Evolutionary conservation across 208 protist genomes (phyloP), one percentile per base, ranked within the genome.

Genomic region (Trypanosoma theileri): DNA sequence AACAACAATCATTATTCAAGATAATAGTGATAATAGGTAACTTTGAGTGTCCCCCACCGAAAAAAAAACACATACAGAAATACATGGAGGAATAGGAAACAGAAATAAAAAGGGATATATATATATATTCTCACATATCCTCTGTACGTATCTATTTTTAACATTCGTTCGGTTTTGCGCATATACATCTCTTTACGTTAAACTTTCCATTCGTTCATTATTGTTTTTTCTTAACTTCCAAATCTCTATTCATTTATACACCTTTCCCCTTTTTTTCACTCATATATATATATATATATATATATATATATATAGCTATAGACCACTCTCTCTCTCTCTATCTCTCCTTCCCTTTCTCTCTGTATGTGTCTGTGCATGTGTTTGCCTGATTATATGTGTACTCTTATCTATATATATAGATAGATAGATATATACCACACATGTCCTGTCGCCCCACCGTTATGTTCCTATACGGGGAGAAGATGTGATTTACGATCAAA

Each of bases 1-100:
- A 45, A 50, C 35, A 26, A 59, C 16, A 59, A 69, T 57, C 55
- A 35, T 67, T 46, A 35, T 59, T 40, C 4, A 48, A 51, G 14
- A 48, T 48, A 48, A 48, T 48, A 48, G 9, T 48, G 11, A 48
- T 11, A 48, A 11, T 11, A 11, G 16, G 11, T 48, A 48, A 17
- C 9, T 48, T n/a, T 3, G 44, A 2, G n/a, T n/a, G n/a, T n/a
- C n/a, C n/a, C n/a, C n/a, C 10, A 17, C 2, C 16, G 10, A 1
- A 48, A 48, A 48, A 48, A 48, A 48, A 48, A 48, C 1, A 48
- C 10, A 48, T 3, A 48, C 10, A 48, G 16, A 48, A 11, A 48
- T n/a, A 44, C 4, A 24, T 54, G 31, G 61, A n/a, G 52, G 24
- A 66, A 53, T 22, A 51, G 46, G n/a, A 51, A 66, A 44, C 46